These are phyloP conservation scores for Collybiopsis confluens DNA, from an alignment of 768 basidiomycete species.

Conservation along the genomic window DNA sequence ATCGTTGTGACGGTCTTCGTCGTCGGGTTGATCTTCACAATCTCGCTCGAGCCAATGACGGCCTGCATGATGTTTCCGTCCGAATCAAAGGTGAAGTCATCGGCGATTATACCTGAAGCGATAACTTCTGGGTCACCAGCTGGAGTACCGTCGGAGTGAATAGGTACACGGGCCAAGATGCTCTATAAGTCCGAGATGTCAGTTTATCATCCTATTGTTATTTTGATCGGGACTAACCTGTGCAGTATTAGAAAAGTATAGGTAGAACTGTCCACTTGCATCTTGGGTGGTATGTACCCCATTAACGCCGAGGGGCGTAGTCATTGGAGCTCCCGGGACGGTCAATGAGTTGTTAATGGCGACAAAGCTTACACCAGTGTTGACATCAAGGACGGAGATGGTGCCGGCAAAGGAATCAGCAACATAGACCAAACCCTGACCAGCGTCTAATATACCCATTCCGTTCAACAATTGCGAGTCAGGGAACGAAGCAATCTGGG, in stretches of 20 bases:
- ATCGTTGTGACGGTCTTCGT: neutral
- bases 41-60: neutral
- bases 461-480: neutral
- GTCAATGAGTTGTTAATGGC: constrained; percentile 5
- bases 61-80: neutral
- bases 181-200: too few species aligned
- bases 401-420: neutral
- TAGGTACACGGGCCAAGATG: neutral
- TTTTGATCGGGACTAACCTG: neutral
- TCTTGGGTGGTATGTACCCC: neutral
- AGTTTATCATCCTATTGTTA: too few species aligned
- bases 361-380: neutral
- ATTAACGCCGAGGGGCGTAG: constrained; percentile 1
- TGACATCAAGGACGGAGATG: neutral
- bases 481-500: neutral
- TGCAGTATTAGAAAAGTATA: constrained; percentile 1
- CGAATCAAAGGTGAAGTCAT: constrained; percentile 2
- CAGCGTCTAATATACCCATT: neutral
- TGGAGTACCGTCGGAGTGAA: neutral
- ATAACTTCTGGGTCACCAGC: neutral
- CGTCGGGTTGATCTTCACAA: neutral
- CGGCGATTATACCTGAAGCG: neutral
- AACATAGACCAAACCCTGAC: neutral
- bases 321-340: neutral
- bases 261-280: neutral